Conservation (phyloP, 257 asterid genomes). For the Fraxinus pennsylvanica region DNA sequence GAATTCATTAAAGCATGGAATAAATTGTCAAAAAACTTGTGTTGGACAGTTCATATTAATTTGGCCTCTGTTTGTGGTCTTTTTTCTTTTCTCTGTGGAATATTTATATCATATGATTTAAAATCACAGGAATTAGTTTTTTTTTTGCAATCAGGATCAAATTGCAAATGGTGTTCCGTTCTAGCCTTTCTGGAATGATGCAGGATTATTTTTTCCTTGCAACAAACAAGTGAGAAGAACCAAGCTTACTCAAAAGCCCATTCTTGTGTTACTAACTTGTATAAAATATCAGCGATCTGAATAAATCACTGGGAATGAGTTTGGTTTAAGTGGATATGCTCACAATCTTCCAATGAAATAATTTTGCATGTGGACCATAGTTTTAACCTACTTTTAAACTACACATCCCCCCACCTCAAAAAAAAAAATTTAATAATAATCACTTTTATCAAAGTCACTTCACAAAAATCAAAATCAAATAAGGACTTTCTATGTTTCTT, state of each 20-base stretch:
- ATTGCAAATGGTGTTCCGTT: neutral
- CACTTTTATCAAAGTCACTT: too few relatives aligned
- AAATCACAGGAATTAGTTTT: neutral
- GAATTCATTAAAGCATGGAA: conserved; percentile 7
- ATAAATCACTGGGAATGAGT: neutral
- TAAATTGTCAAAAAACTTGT: neutral
- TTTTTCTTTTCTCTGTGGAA: neutral
- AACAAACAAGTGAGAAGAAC: neutral
- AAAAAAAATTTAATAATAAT: too few relatives aligned
- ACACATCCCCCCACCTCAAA: too few relatives aligned
- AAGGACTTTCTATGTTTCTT: conserved; percentile 7
- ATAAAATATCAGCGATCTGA: neutral
- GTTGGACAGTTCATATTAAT: neutral
- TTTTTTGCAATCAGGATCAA: neutral
- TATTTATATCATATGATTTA: neutral
- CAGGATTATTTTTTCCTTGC: neutral
- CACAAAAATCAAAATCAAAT: too few relatives aligned
- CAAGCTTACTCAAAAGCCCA: neutral
- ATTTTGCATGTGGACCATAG: too few relatives aligned
- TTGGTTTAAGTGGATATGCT: neutral
- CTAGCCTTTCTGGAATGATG: neutral
- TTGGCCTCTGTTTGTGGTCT: neutral
- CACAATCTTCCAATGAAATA: too few relatives aligned
- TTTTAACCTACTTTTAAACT: too few relatives aligned
- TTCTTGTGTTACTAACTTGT: neutral